These are phyloP conservation scores for Globisporangium canariense DNA, from an alignment of 352 stramenopile species.

Conservation along the genomic window DNA sequence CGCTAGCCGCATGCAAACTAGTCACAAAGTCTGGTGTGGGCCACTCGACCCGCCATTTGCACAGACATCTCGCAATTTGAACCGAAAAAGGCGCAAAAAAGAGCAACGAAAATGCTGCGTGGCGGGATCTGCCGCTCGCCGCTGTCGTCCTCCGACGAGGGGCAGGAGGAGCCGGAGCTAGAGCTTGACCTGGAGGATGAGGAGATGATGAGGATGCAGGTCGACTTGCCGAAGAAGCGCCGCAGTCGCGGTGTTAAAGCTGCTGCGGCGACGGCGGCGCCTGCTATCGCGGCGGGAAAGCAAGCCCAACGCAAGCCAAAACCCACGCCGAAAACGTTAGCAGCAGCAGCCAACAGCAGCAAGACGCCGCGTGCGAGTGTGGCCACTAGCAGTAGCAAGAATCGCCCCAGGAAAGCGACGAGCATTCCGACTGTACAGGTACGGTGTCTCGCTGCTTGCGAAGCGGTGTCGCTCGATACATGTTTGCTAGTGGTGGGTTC, in stretches of 20 bases:
- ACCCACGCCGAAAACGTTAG: not conserved
- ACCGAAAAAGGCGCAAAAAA: not conserved
- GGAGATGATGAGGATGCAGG: not conserved
- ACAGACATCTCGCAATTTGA: slow-evolving; percentile 1
- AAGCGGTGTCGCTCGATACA: not conserved
- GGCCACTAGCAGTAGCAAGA: slow-evolving; percentile 1
- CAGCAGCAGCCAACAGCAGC: not conserved
- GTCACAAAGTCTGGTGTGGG: not conserved
- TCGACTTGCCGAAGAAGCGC: not conserved
- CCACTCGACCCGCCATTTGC: not conserved
- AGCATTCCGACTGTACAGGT: slow-evolving; percentile 9
- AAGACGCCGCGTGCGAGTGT: not conserved
- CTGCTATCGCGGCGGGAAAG: not conserved
- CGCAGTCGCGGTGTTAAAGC: not conserved
- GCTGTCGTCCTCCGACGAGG: slow-evolving; percentile 46
- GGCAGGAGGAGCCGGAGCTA: not conserved
- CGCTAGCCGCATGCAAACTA: too few species aligned
- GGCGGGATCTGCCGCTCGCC: slow-evolving; percentile 46
- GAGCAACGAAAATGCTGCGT: slow-evolving; percentile 19
- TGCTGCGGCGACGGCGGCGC: not conserved
- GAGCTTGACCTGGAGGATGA: slow-evolving; percentile 2
- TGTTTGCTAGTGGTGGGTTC: not conserved
- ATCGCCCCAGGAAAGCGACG: slow-evolving; percentile 1
- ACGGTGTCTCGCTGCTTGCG: not conserved
- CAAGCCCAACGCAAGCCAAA: slow-evolving; percentile 10